Evolutionary conservation across 139 green algal genomes (phyloP).

Genomic region (Edaphochlamys debaryana): DNA sequence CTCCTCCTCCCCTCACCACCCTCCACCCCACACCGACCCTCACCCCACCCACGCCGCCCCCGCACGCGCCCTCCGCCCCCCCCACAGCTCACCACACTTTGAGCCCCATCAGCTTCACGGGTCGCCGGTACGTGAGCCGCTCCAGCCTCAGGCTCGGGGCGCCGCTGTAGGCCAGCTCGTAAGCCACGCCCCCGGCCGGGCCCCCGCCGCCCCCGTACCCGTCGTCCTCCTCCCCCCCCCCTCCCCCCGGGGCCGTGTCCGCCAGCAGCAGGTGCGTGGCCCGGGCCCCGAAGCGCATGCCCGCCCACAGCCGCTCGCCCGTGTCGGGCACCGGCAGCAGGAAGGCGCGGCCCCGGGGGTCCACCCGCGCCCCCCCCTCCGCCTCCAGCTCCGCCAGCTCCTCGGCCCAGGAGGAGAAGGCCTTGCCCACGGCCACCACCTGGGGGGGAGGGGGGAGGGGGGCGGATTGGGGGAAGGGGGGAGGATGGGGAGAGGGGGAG

Average conservation of each 20-base stretch:
- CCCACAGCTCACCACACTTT: not conserved
- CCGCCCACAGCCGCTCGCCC: slow-evolving; percentile 2
- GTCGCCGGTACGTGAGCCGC: slow-evolving; percentile 7
- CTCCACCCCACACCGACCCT: no score
- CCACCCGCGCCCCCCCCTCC: not conserved
- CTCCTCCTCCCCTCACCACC: no score
- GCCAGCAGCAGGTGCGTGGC: slow-evolving; percentile 27
- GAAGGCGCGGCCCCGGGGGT: not conserved
- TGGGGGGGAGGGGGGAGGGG: not conserved
- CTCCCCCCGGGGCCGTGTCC: not conserved
- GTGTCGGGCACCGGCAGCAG: slow-evolving; percentile 25
- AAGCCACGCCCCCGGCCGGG: not conserved
- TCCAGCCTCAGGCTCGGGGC: not conserved
- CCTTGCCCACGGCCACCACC: not conserved
- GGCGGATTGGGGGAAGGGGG: no score
- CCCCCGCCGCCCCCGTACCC: no score
- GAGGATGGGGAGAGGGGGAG: not conserved
- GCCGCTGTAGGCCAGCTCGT: slow-evolving; percentile 21
- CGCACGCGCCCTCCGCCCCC: no score
- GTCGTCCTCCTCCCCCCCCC: not conserved
- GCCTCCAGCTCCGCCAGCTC: slow-evolving; percentile 26
- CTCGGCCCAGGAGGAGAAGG: not conserved
- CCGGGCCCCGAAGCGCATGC: slow-evolving; percentile 22
- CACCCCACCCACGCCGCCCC: no score
- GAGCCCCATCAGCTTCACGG: not conserved